Base-by-base conservation (phyloP, 805 yeast genomes). In the Kodamaea lidongshanica region DNA sequence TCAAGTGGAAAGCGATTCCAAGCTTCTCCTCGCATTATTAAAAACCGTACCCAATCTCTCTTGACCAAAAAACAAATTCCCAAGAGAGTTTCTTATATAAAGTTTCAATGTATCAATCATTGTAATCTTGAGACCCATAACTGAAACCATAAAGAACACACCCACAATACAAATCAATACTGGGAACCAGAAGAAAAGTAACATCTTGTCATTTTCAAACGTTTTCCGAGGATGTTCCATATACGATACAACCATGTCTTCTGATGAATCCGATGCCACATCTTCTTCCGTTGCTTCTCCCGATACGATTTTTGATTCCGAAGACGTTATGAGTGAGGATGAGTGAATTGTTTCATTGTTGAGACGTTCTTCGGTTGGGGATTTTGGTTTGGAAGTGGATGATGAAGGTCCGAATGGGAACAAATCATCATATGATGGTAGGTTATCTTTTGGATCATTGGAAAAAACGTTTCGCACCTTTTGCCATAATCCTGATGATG, bases 141-240 rank as follows among this genome's bases (percentile, higher is more conserved):
- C 50, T n/a, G 55, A 47, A 14, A 62, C 48, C 43, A 70, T 52
- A 32, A 70, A 61, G 42, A 67, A 62, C 5, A 75, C 57, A 3
- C 76, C 58, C 11, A 78, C 54, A 18, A 83, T 50, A 12, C 79
- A 43, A 30, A 85, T 58, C 52, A 74, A 56, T 21, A 83, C 69
- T 9, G 96, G 96, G 35, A 87, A 58, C 96, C 96, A 88, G 69
- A 88, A 87, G 52, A 88, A 84, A 38, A 85, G 59, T 40, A 88
- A 65, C 84, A 86, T 80, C 48, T 74, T 79, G 56, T 88, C 96
- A 46, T 85, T 81, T 44, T 65, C 67, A 20, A 72, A 60, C 0
- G 74, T 58, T 42, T 70, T 71, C 15, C 72, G 46, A 5, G 69
- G 66, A 34, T 55, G 65, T 42, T 64, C 58, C 25, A 64, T 55